Percentiles rank a stretch among this genome's conserved stretches.
phyloP scores from a whole-genome alignment of 495 filamentous ascomycete genomes.

The Hyaloscypha finlandica region DNA sequence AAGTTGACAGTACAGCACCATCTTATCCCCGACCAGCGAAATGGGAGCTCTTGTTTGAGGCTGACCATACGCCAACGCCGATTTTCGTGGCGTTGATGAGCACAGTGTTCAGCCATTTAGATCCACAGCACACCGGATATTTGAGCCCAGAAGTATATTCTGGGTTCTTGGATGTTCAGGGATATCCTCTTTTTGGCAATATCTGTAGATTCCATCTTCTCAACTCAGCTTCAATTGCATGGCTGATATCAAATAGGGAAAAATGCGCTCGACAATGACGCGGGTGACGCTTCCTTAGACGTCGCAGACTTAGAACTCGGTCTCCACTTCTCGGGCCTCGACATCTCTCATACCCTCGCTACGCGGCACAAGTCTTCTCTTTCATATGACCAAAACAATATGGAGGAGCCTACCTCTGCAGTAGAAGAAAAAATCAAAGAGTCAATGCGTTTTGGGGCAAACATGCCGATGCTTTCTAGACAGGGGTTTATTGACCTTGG shows the following conservation, averaged over 20 bases:
- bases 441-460: constrained; percentile 6
- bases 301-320: constrained; percentile 19
- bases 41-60: constrained; percentile 17
- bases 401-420: not conserved
- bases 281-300: not conserved
- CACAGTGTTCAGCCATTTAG: constrained; percentile 19
- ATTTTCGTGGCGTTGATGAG: constrained; percentile 23
- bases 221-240: not conserved
- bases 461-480: constrained; percentile 19
- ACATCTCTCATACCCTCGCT: constrained; percentile 14
- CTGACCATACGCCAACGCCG: constrained; percentile 13
- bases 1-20: constrained; percentile 8
- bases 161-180: constrained; percentile 19
- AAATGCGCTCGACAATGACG: constrained; percentile 6
- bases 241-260: constrained; percentile 14
- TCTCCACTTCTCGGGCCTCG: constrained; percentile 10
- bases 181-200: constrained; percentile 7
- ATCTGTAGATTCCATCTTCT: constrained; percentile 8
- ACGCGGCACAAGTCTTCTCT: not conserved
- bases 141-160: constrained; percentile 18
- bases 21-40: constrained; percentile 12
- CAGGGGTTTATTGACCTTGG: constrained; percentile 22
- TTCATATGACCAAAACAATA: too few relatives aligned
- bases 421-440: constrained; percentile 10
- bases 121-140: constrained; percentile 16